These are phyloP conservation scores for Rhodotorula paludigena DNA, from an alignment of 768 basidiomycete species.

Conservation along the genomic window DNA sequence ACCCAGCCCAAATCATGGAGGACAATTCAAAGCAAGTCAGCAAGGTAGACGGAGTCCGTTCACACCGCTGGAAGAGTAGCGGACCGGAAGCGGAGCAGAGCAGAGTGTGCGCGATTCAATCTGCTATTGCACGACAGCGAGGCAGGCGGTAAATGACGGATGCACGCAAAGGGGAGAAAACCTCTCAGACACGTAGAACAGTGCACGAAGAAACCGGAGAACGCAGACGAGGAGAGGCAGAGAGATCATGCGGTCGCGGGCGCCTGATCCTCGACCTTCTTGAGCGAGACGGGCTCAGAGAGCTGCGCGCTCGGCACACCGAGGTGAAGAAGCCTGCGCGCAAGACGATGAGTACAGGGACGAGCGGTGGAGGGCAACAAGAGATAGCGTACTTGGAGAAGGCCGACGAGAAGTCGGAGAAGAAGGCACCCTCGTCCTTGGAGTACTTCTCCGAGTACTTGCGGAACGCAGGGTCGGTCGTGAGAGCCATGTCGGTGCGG, in stretches of 20 bases:
- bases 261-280: conserved; percentile 38
- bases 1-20: no score
- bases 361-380: neutral
- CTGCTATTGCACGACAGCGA: no score
- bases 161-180: no score
- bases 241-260: neutral
- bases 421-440: conserved; percentile 75
- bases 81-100: no score
- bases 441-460: conserved; percentile 83
- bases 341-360: neutral
- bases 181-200: no score
- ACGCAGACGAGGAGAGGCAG: no score
- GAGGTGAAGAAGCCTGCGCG: conserved; percentile 68
- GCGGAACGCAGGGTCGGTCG: conserved; percentile 87
- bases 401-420: conserved; percentile 71
- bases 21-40: no score
- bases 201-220: no score
- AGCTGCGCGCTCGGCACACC: conserved; percentile 83
- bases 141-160: no score
- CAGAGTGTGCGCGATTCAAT: no score
- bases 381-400: conserved; percentile 42
- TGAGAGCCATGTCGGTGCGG: conserved; percentile 74
- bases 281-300: conserved; percentile 43
- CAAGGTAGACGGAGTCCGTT: no score
- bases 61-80: no score